Evolutionary conservation across 225 moss, liverwort and hornwort species (phyloP).

Genomic region (Pseudoscleropodium purum): DNA sequence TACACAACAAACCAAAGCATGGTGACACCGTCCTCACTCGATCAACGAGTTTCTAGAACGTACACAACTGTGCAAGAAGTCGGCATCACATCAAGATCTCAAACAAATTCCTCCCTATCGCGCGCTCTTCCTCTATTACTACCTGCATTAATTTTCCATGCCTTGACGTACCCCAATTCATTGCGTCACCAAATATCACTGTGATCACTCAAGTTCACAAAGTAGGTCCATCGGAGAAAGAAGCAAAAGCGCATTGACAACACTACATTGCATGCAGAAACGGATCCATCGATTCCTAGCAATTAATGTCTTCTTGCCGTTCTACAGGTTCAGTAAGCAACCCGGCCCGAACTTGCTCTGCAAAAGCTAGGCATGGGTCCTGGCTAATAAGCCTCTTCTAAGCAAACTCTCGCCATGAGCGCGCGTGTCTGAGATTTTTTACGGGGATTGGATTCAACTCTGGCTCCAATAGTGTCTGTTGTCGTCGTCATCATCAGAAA

Average conservation of each 20-base stretch:
- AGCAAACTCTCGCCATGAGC: neutral
- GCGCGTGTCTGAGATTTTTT: neutral
- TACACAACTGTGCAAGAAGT: neutral
- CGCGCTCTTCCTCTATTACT: neutral
- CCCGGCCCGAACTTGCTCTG: neutral
- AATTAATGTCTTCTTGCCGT: neutral
- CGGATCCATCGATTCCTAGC: neutral
- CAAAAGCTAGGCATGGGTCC: neutral
- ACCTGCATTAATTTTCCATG: neutral
- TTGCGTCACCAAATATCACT: neutral
- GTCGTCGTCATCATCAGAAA: neutral
- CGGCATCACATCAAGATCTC: neutral
- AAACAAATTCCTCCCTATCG: neutral
- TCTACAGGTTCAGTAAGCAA: neutral
- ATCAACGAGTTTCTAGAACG: neutral
- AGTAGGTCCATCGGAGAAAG: neutral
- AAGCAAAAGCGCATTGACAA: neutral
- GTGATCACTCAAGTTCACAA: neutral
- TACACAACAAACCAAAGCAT: neutral
- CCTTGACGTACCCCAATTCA: too few relatives aligned
- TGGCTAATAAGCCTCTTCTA: neutral
- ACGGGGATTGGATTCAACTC: neutral
- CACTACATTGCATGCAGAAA: neutral
- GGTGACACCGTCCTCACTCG: neutral
- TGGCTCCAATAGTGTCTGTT: neutral